Evolutionary conservation across 192 early-diverging fungal genomes (phyloP).

Genomic region (Geranomyces variabilis): DNA sequence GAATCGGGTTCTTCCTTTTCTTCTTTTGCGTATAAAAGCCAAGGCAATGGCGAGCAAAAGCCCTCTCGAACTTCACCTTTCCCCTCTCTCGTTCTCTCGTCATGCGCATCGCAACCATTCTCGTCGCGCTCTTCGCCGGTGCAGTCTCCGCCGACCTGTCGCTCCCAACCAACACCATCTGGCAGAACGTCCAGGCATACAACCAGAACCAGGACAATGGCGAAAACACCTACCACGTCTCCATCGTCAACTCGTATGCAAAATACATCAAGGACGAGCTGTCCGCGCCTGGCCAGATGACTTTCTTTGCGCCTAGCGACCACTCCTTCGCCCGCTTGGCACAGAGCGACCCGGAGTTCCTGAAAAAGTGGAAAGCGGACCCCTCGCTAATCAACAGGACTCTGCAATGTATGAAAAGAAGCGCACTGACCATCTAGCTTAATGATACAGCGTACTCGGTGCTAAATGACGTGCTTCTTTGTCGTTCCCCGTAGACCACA

Average conservation of each 20-base stretch:
- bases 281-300: constrained; percentile 6
- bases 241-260: constrained; percentile 10
- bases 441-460: too few relatives aligned
- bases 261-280: not conserved
- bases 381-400: constrained; percentile 4
- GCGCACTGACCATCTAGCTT: too few relatives aligned
- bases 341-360: not conserved
- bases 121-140: too few relatives aligned
- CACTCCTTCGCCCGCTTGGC: constrained; percentile 4
- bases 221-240: constrained; percentile 19
- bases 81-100: too few relatives aligned
- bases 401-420: constrained; percentile 9
- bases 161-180: not conserved
- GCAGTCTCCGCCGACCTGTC: too few relatives aligned
- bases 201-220: not conserved
- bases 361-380: not conserved
- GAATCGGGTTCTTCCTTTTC: too few relatives aligned
- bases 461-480: too few relatives aligned
- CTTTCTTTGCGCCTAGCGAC: constrained; percentile 12
- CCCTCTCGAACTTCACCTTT: too few relatives aligned
- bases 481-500: constrained; percentile 3
- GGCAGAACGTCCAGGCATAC: constrained; percentile 1
- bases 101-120: too few relatives aligned
- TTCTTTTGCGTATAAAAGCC: too few relatives aligned
- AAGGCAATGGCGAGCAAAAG: too few relatives aligned